Evolutionary conservation across 495 filamentous ascomycete genomes (phyloP).

Genomic region (Penicillium nucicola): DNA sequence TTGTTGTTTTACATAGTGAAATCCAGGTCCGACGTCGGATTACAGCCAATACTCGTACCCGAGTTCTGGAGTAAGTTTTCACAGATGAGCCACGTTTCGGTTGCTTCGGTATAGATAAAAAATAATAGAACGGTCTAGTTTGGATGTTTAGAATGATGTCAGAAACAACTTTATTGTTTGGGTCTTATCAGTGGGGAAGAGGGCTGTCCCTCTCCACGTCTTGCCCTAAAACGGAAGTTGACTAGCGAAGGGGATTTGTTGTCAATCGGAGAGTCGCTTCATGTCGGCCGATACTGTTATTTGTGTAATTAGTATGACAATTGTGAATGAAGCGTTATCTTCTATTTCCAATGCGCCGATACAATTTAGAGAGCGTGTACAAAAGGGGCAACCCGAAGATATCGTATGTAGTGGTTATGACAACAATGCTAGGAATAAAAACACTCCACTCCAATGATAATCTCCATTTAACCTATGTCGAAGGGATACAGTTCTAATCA

Average conservation of each 20-base stretch:
- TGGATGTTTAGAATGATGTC: neutral
- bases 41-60: too few species aligned
- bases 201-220: neutral
- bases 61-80: neutral
- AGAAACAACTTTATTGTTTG: neutral
- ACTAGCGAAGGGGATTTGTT: neutral
- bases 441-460: too few species aligned
- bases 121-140: neutral
- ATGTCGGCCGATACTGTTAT: neutral
- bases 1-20: too few species aligned
- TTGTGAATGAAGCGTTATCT: neutral
- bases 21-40: constrained; percentile 2
- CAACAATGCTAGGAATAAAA: too few species aligned
- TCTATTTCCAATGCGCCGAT: neutral
- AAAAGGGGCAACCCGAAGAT: too few species aligned
- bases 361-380: neutral
- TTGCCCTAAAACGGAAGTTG: constrained; percentile 1
- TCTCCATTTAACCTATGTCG: too few species aligned
- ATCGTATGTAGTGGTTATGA: too few species aligned
- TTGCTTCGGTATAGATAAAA: neutral
- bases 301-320: neutral
- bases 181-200: constrained; percentile 1
- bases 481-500: too few species aligned
- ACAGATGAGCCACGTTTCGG: neutral
- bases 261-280: neutral